A percentile compares a stretch with the other conserved stretches of the same genome.
These are phyloP conservation scores for Nannochloropsis oceanica DNA, from an alignment of 108 stramenopile species.

Conservation along the genomic window DNA sequence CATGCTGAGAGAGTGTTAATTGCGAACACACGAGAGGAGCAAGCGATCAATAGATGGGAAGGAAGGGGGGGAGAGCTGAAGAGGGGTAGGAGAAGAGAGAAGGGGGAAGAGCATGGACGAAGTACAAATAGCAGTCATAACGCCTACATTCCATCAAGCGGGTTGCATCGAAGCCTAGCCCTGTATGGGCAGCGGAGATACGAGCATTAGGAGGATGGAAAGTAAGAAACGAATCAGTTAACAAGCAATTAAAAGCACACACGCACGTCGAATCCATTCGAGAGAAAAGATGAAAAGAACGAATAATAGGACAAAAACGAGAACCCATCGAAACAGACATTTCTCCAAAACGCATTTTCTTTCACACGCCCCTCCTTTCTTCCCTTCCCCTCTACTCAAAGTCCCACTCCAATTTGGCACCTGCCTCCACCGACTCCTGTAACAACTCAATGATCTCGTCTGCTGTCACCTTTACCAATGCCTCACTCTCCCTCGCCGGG, in stretches of 20 bases:
- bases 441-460: conserved; percentile 20
- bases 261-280: too few relatives aligned
- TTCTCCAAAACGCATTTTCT: too few relatives aligned
- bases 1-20: neutral
- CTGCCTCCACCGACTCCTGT: conserved; percentile 7
- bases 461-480: conserved; percentile 9
- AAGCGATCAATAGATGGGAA: neutral
- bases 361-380: neutral
- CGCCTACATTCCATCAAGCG: too few relatives aligned
- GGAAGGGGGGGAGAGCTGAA: neutral
- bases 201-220: too few relatives aligned
- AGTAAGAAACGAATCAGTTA: too few relatives aligned
- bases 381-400: conserved; percentile 1
- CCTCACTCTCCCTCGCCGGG: conserved; percentile 2
- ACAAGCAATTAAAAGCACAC: too few relatives aligned
- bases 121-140: too few relatives aligned
- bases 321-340: too few relatives aligned
- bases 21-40: neutral
- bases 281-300: too few relatives aligned
- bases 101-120: neutral
- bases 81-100: neutral
- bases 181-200: too few relatives aligned
- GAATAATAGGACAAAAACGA: too few relatives aligned
- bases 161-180: too few relatives aligned
- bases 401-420: neutral